A percentile compares a stretch with the other conserved stretches of the same genome.
These are phyloP conservation scores for Boletales sp. DNA, from an alignment of 768 basidiomycete genomes.

Conservation along the genomic window DNA sequence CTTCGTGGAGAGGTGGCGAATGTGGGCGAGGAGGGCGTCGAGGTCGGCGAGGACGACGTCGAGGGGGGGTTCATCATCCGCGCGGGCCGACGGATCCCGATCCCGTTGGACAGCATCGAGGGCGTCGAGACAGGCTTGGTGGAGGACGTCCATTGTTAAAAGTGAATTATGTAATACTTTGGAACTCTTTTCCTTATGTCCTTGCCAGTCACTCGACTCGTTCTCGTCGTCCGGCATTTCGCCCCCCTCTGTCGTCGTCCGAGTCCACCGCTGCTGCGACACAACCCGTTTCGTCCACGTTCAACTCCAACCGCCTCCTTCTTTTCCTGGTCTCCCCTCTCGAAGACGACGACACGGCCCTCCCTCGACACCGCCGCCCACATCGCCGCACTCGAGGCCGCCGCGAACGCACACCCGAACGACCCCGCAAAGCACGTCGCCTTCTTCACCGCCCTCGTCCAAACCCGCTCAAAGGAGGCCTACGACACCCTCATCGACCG, in stretches of 20 bases:
- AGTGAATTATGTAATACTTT: too few species aligned
- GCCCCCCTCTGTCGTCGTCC: too few species aligned
- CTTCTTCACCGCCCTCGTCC: constrained; percentile 62
- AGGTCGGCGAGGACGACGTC: constrained; percentile 52
- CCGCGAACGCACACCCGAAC: constrained; percentile 69
- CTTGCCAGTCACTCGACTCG: too few species aligned
- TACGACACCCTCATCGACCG: constrained; percentile 71
- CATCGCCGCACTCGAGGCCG: constrained; percentile 72
- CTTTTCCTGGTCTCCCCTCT: constrained; percentile 36
- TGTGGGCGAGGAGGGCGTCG: constrained; percentile 51
- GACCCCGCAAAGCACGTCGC: constrained; percentile 68
- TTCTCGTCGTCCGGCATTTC: too few species aligned
- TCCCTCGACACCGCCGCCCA: constrained; percentile 64
- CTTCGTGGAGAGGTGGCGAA: constrained; percentile 58
- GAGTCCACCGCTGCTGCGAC: too few species aligned
- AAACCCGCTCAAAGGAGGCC: constrained; percentile 61
- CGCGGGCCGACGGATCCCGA: too few species aligned
- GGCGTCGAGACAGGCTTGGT: neutral
- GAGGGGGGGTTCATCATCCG: constrained; percentile 9
- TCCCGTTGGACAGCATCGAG: neutral
- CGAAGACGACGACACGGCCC: neutral
- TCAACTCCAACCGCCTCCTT: constrained; percentile 22
- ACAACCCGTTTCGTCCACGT: constrained; percentile 4
- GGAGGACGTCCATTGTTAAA: neutral
- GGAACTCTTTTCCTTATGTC: too few species aligned